Base-by-base conservation (phyloP, 371 early-diverging fungal genomes). In the Mortierella sp. region DNA sequence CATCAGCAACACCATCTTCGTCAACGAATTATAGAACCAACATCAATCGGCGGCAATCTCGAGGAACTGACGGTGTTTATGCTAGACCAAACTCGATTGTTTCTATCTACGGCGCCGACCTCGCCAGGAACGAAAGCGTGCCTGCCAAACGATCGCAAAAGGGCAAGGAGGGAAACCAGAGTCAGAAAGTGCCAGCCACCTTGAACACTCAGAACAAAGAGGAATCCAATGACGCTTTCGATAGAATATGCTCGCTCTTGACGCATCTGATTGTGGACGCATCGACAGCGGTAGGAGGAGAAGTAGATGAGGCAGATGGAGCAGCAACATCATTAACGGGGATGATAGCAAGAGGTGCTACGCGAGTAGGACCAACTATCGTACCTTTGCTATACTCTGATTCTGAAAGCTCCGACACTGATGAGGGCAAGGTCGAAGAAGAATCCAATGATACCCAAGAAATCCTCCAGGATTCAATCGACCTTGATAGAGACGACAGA, bases 191-290 rank as follows among this genome's bases (percentile, higher is more conserved):
- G 22, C 22, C 6, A n/a, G 7, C n/a, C 7, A 66, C 56, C 34
- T 26, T 53, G 37, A 15, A 17, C 32, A 56, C 35, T 12, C 51
- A 53, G n/a, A 43, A 59, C 10, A 64, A 67, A 19, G 34, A 60
- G 32, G 72, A 77, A 28, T 77, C 68, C 6, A 65, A 69, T 42
- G 75, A 62, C 7, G 23, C 80, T 0, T 79, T 79, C 42, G 70
- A 73, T 4, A 66, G 80, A 49, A 66, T 79, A 28, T 74, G 68
- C n/a, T 67, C 75, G 0, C 26, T 79, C 8, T 43, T 79, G 5
- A 69, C 58, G 1, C 67, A 70, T 29, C 68, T 79, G 42, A 70
- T 79, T 28, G 40, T 66, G 35, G 80, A 79, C 32, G 80, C 80
- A 0, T 65, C 80, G 22, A 79, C 70, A 1, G 80, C 80, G 2